Evolutionary conservation across 805 yeast genomes (phyloP).

Genomic region (Candida ipomoeae): DNA sequence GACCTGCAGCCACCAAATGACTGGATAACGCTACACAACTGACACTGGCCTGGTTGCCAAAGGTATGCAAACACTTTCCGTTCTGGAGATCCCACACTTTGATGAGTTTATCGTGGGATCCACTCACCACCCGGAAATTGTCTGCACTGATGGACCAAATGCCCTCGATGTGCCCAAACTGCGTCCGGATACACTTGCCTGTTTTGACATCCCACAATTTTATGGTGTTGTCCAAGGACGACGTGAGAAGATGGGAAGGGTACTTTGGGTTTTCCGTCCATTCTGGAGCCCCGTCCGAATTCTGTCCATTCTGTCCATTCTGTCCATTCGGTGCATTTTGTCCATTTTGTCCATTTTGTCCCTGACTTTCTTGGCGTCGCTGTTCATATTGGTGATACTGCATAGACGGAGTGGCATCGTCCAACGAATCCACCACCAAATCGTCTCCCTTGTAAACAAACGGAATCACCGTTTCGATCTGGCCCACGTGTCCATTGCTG

Average conservation of each 20-base stretch:
- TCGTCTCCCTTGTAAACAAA: constrained; percentile 60
- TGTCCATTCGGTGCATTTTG: too few species aligned
- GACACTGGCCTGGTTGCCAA: constrained; percentile 59
- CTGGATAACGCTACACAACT: constrained; percentile 84
- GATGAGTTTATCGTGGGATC: constrained; percentile 86
- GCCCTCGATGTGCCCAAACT: constrained; percentile 97
- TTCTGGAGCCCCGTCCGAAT: background rate
- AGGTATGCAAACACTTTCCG: constrained; percentile 92
- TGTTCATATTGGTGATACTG: constrained; percentile 15
- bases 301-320: background rate
- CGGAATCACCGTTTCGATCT: constrained; percentile 89
- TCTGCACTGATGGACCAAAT: constrained; percentile 97
- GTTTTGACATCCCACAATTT: constrained; percentile 86
- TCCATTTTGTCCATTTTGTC: background rate
- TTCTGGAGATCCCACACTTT: constrained; percentile 95
- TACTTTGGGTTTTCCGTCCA: constrained; percentile 29
- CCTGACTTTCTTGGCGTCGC: constrained; percentile 8
- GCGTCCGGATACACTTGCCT: constrained; percentile 87
- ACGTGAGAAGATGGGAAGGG: constrained; percentile 82
- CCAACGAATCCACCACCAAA: constrained; percentile 43
- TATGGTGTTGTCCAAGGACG: constrained; percentile 88
- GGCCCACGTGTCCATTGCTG: constrained; percentile 85
- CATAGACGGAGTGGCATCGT: constrained; percentile 27
- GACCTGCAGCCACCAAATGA: constrained; percentile 84
- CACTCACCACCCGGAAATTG: constrained; percentile 88